These are phyloP conservation scores for Arthroderma uncinatum DNA, from an alignment of 2,329 filamentous ascomycete species.

Conservation along the genomic window DNA sequence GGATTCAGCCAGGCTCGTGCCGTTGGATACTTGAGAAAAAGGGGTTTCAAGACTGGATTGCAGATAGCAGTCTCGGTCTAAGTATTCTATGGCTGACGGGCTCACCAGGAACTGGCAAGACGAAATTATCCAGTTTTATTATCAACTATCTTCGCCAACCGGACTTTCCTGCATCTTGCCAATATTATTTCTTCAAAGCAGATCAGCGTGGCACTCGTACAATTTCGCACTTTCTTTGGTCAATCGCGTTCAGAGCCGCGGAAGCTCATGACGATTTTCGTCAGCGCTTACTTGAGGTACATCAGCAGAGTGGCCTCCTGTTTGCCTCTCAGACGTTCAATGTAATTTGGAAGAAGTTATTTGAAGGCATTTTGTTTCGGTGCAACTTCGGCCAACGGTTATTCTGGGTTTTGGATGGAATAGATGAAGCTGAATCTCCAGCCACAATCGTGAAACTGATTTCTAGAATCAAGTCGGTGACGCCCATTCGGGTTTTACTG, in stretches of 20 bases:
- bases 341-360: constrained; percentile 15
- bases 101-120: constrained; percentile 11
- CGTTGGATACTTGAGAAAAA: neutral
- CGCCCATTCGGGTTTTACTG: constrained; percentile 11
- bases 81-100: constrained; percentile 11
- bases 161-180: neutral
- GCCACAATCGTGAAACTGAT: neutral
- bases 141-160: constrained; percentile 6
- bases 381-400: constrained; percentile 7
- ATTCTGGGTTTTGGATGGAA: constrained; percentile 17
- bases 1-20: neutral
- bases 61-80: neutral
- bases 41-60: neutral
- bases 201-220: constrained; percentile 12
- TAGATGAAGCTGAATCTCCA: constrained; percentile 15
- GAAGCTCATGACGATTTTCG: constrained; percentile 1
- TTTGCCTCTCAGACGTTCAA: constrained; percentile 8
- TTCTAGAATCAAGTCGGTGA: constrained; percentile 7
- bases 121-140: constrained; percentile 11
- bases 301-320: constrained; percentile 1
- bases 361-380: constrained; percentile 11
- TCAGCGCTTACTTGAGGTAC: constrained; percentile 7
- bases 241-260: constrained; percentile 15
- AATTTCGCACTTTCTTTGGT: constrained; percentile 12
- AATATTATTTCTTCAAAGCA: constrained; percentile 12